Evolutionary conservation across 2,329 filamentous ascomycete species (phyloP).

Genomic region (Stachybotrys echinatus): DNA sequence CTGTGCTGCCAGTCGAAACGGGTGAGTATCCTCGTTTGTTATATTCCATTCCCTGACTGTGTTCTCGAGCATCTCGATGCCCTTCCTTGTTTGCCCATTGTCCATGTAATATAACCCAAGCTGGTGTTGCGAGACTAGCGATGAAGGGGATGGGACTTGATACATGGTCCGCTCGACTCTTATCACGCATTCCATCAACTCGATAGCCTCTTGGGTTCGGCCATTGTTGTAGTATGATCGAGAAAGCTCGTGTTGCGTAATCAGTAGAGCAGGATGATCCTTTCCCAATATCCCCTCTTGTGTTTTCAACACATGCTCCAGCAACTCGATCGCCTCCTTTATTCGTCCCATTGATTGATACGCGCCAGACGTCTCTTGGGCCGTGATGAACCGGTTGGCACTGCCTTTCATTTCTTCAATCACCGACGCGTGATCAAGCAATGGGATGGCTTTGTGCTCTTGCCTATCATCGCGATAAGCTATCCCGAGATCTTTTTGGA

Average conservation of each 20-base stretch:
- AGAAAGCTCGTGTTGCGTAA: constrained; percentile 4
- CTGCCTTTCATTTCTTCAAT: neutral
- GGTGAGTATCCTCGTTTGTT: neutral
- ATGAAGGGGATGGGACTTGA: no score
- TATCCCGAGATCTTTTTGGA: neutral
- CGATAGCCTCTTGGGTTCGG: neutral
- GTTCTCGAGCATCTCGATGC: constrained; percentile 1
- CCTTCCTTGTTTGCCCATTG: no score
- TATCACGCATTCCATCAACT: neutral
- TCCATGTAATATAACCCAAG: no score
- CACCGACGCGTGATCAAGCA: constrained; percentile 3
- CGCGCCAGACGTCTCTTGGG: constrained; percentile 2
- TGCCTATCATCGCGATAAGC: constrained; percentile 2
- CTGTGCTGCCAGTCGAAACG: constrained; percentile 1
- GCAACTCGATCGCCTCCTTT: constrained; percentile 2
- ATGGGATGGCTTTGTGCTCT: neutral
- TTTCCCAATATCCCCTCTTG: neutral
- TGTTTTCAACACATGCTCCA: constrained; percentile 2
- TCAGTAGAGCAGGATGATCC: neutral
- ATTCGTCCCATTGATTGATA: neutral
- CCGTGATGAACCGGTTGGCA: constrained; percentile 6
- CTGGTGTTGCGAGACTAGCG: no score
- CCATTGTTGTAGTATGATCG: neutral
- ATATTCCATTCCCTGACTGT: neutral
- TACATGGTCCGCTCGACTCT: no score